phyloP scores from a whole-genome alignment of 2,329 filamentous ascomycete species.

The Trichoderma simmonsii region DNA sequence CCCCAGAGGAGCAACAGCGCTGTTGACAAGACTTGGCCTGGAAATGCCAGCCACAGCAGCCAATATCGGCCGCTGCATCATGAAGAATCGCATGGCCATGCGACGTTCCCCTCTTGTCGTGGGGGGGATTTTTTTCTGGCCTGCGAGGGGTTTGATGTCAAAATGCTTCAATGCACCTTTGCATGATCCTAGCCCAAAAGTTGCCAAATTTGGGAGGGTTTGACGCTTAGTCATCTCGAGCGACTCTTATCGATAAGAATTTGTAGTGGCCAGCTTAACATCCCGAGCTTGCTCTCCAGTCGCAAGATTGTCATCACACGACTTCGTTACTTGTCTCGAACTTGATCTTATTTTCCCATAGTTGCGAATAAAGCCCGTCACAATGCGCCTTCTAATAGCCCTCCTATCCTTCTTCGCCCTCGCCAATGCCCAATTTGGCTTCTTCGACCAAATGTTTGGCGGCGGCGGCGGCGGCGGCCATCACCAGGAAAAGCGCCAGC shows the following conservation, averaged over 20 bases:
- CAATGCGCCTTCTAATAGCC: constrained; percentile 38
- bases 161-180: not conserved
- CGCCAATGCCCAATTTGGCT: constrained; percentile 77
- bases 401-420: constrained; percentile 59
- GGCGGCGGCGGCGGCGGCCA: constrained; percentile 46
- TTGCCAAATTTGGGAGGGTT: constrained; percentile 18
- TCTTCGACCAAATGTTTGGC: constrained; percentile 97
- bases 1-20: constrained; percentile 23
- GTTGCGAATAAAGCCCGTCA: not conserved
- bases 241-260: constrained; percentile 23
- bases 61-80: constrained; percentile 45
- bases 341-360: not conserved
- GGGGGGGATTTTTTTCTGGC: not conserved
- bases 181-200: not conserved
- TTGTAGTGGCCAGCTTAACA: constrained; percentile 22
- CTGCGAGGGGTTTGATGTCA: constrained; percentile 16
- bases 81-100: constrained; percentile 45
- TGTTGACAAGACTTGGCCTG: constrained; percentile 24
- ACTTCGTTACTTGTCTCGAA: not conserved
- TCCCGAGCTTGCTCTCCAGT: not conserved
- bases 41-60: constrained; percentile 33
- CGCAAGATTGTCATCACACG: constrained; percentile 1
- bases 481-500: constrained; percentile 54
- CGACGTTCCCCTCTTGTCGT: not conserved
- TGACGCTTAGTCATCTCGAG: constrained; percentile 15